Evolutionary conservation across 2,329 filamentous ascomycete species (phyloP), one percentile per base, ranked within the genome.

Genomic region (Cercospora sojina): DNA sequence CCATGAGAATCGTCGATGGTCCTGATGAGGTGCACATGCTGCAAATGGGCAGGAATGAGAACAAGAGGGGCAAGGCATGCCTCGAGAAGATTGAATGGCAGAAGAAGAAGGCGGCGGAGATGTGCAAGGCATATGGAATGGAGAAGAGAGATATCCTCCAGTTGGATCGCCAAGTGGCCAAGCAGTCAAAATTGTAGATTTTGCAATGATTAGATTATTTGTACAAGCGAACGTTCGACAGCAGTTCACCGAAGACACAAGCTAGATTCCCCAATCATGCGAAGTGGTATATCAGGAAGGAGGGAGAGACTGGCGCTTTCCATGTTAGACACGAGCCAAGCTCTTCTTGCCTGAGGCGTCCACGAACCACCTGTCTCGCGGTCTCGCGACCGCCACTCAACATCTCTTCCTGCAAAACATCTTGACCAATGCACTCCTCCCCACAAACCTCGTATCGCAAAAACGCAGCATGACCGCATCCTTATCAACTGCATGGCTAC

Each of bases 21-120:
- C 94, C 94, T 0, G 95, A 98, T 80, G 95, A 98, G 87, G 95
- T 97, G 67, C 94, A 96, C 79, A 81, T 93, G 71, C 83, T 91
- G 78, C 91, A 95, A 81, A 83, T 95, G 83, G 91, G 91, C 16
- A 84, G 85, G 73, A 92, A 92, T 72, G 91, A 94, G 85, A 93
- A 92, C 78, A 72, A 72, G 69, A 85, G 87, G 69, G 88, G 88
- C 64, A 78, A 80, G 69, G 86, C 84, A 71, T 85, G 88, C 56
- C 83, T 89, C 47, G 81, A 83, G 68, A 85, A 85, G 76, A 88
- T 92, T 66, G 79, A 84, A 72, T 82, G 81, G 76, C 91, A 93
- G 82, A 84, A 83, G 76, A 80, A 83, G 74, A 89, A 86, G 83
- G 86, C 89, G 13, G 86, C 86, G 74, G 83, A 88, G 81, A 75